A percentile compares a stretch with the other conserved stretches of the same genome.
Evolutionary conservation across 2,329 filamentous ascomycete species (phyloP).

Genomic region (Aureobasidium lini): DNA sequence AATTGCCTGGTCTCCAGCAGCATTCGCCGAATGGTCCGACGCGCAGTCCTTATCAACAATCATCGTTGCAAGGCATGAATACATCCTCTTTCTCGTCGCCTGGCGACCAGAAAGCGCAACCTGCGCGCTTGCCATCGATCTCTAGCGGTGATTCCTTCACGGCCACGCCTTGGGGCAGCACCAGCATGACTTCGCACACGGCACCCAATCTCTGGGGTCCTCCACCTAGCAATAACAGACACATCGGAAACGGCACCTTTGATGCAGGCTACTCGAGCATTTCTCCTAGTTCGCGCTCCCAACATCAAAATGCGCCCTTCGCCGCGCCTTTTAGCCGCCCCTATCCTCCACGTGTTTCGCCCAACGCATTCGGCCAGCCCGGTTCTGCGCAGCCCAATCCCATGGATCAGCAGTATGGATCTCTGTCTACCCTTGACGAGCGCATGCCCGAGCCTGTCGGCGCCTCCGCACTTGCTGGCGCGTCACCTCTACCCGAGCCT

Average conservation of each 20-base stretch:
- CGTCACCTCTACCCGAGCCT: constrained; percentile 24
- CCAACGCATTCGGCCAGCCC: constrained; percentile 23
- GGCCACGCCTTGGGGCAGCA: constrained; percentile 15
- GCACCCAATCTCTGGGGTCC: constrained; percentile 62
- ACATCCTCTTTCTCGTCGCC: constrained; percentile 40
- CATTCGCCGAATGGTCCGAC: constrained; percentile 4
- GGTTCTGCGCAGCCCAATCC: constrained; percentile 17
- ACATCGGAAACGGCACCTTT: constrained; percentile 72
- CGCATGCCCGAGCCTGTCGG: constrained; percentile 23
- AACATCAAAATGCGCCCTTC: constrained; percentile 19
- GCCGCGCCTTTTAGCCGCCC: constrained; percentile 25
- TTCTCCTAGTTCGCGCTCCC: constrained; percentile 34
- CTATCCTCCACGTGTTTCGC: constrained; percentile 23
- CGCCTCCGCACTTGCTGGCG: constrained; percentile 23
- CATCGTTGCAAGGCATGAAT: constrained; percentile 25
- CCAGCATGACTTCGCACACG: constrained; percentile 26
- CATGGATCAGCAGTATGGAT: constrained; percentile 21
- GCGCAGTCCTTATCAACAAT: constrained; percentile 12
- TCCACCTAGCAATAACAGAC: constrained; percentile 57
- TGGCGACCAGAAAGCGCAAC: constrained; percentile 29
- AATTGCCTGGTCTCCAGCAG: constrained; percentile 10
- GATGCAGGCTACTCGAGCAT: constrained; percentile 51
- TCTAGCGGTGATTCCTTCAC: constrained; percentile 13
- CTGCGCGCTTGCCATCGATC: constrained; percentile 18
- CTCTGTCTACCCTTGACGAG: constrained; percentile 19